Conservation (phyloP, 495 filamentous ascomycete species). For the Parathielavia hyrcaniae region DNA sequence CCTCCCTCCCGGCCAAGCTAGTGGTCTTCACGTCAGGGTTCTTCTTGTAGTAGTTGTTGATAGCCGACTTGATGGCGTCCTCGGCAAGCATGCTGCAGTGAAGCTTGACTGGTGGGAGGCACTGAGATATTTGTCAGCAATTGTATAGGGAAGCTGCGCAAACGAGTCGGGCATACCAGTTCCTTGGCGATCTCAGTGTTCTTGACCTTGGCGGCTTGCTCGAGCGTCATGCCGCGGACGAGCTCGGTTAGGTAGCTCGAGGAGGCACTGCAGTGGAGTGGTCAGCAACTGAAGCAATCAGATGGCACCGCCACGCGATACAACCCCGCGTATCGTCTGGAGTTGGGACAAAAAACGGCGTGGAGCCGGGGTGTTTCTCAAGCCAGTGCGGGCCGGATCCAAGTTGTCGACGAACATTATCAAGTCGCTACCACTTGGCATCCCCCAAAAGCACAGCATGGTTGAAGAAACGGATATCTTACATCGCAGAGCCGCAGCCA, state of each 20-base stretch:
- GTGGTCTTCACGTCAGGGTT: constrained; percentile 70
- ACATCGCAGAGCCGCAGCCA: constrained; percentile 90
- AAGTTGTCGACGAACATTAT: not conserved
- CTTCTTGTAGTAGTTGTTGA: constrained; percentile 96
- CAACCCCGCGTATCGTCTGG: too few species aligned
- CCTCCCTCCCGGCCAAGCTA: constrained; percentile 62
- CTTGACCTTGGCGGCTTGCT: constrained; percentile 81
- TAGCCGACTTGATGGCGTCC: constrained; percentile 97
- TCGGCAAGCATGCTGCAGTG: constrained; percentile 99
- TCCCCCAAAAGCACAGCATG: too few species aligned
- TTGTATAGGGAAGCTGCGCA: too few species aligned
- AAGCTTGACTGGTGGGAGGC: constrained; percentile 89
- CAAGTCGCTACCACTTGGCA: too few species aligned
- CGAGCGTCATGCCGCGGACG: constrained; percentile 91
- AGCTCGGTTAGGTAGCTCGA: constrained; percentile 88
- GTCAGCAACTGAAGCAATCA: constrained; percentile 12
- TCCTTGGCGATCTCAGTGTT: constrained; percentile 98
- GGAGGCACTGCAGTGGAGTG: constrained; percentile 22
- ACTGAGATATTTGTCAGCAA: constrained; percentile 31
- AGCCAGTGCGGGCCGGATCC: not conserved
- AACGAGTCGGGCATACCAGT: constrained; percentile 37
- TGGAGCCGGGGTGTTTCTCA: not conserved
- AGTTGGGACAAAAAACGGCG: not conserved
- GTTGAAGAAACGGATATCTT: constrained; percentile 10
- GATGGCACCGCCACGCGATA: not conserved